Evolutionary conservation across 768 basidiomycete species (phyloP), one percentile per base, ranked within the genome.

Genomic region (Gyrodon lividus): DNA sequence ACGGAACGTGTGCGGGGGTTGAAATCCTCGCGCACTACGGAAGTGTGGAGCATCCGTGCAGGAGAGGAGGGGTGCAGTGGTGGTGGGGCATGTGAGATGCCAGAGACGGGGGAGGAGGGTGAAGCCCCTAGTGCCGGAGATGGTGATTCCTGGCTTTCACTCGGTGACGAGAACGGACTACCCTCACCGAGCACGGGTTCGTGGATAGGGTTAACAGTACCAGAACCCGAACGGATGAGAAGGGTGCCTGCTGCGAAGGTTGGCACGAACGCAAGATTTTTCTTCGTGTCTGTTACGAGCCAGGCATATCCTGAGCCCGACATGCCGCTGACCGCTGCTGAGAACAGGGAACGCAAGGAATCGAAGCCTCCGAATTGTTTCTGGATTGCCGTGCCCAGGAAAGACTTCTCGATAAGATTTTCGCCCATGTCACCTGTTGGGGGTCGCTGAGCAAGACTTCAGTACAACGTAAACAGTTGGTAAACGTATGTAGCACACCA

Each of bases 201-300:
- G 0, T 55, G 59, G 52, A 59, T 57, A 0, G 64, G 62, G 30
- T 63, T 51, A 44, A 65, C 56, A 1, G 62, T 70, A 51, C 77
- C 75, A 0, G 56, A 46, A 16, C 83, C 75, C 28, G 83, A 84
- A 20, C 84, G 76, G 55, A 95, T 78, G 59, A 98, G 84, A 19
- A 97, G 75, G 1, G 96, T 96, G 16, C 92, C 92, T 0, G 91
- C 78, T 5, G 91, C 94, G 62, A 92, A 90, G 0, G 95, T 96
- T 14, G 92, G 89, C 43, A 93, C 68, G 54, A 95, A 77, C 22
- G 83, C 92, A 48, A 86, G 69, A 57, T 79, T 77, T 14, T 82
- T 83, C 5, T 66, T 62, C 17, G 70, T 60, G 72, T 92, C 88
- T 3, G 80, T 80, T 53, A 95, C 92, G 66, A 96, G 80, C 95